Evolutionary conservation across 306 rosid species (phyloP), one percentile per base, ranked within the genome.

Genomic region (Biancaea sappan): DNA sequence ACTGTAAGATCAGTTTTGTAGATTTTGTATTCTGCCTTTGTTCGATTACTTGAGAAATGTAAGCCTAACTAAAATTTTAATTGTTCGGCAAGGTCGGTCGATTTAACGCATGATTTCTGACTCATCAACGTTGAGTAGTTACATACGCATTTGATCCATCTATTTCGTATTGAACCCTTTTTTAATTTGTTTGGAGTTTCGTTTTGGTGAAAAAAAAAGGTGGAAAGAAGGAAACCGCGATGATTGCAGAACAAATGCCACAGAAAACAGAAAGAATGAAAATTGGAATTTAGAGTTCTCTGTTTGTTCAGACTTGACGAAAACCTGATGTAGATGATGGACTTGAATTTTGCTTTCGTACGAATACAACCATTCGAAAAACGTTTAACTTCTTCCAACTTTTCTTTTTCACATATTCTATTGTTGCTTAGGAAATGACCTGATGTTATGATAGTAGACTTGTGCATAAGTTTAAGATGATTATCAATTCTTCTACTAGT

Each of bases 321-420:
- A 44, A 78, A 46, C 38, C 4, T 29, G 75, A 24, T 73, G 51
- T 64, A 16, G 56, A 58, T 43, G 48, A 71, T 81, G 35, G 68
- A 43, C 40, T 67, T 66, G 40, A 70, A 21, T 51, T 47, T 72
- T 35, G 40, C 69, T 25, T 65, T 66, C 46, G 0, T 72, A 29
- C 52, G 26, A n/a, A n/a, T n/a, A n/a, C n/a, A n/a, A n/a, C n/a
- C n/a, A n/a, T n/a, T n/a, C n/a, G n/a, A 65, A 47, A 8, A 29
- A 53, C 59, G 64, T 54, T 53, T 56, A 16, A 25, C 41, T 54
- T 40, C 54, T 38, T 32, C 24, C 69, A 47, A 25, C 70, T 21
- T 40, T 75, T 43, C 41, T 48, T 59, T 74, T 68, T 65, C 51
- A 11, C 61, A 50, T 13, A 31, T 29, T 41, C 10, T 62, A 16